Evolutionary conservation across 768 basidiomycete genomes (phyloP), one percentile per base, ranked within the genome.

Genomic region (Suillus sp.): DNA sequence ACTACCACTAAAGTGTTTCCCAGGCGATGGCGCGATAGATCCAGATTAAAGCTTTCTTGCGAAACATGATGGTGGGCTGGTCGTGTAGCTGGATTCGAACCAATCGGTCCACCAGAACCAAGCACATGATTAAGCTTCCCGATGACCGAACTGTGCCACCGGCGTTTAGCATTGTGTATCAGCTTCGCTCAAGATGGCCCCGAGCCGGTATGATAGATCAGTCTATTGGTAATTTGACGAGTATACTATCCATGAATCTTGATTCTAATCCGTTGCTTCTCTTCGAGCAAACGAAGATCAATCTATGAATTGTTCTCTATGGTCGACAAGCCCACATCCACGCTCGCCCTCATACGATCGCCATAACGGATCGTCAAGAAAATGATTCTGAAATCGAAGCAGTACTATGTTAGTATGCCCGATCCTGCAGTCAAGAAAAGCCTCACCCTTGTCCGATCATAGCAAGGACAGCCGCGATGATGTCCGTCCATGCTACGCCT

Each of bases 301-400:
- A 13, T 25, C 45, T 47, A 14, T 47, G 11, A 22, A 61, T 80
- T 80, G n/a, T 71, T 75, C 1, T 76, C 71, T 9, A 68, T 70
- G 1, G 79, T 82, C 1, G 83, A 81, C 64, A 79, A 86, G 1
- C 81, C 84, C 16, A 85, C 72, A 65, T 87, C 81, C 9, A 82
- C 71, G 78, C 79, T 83, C 1, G 77, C 79, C 57, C 86, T 76
- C 74, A 87, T 78, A 63, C 77, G 72, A 22, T 80, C 79, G 1
- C 85, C 86, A 57, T 85, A 84, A 38, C 69, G 72, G 25, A 88
- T 82, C 0, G 80, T 81, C 11, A 75, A 60, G 73, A 75, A 78
- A 4, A 88, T 62, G 2, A 84, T 61, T 11, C 85, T 87, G 57
- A 59, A 34, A 48, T 32, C 18, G 18, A 51, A 30, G 18, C 18